These are phyloP conservation scores for Colletotrichum paranaense DNA, from an alignment of 2,329 filamentous ascomycete species.

Conservation along the genomic window DNA sequence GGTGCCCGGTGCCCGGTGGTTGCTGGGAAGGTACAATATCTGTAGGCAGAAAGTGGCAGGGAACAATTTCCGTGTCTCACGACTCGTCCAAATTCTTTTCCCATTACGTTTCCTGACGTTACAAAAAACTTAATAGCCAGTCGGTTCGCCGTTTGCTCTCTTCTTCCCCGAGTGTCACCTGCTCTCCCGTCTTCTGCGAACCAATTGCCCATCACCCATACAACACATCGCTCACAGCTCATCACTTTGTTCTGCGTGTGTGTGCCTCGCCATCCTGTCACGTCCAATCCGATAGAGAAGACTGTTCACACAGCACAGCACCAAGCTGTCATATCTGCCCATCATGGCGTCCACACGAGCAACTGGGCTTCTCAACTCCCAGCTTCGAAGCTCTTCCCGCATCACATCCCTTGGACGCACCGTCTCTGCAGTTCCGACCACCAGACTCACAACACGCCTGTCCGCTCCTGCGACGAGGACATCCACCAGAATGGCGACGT, in stretches of 20 bases:
- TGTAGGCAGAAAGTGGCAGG: neutral
- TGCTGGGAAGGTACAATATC: neutral
- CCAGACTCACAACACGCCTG: constrained; percentile 14
- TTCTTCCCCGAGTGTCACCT: neutral
- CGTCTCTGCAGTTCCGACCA: neutral
- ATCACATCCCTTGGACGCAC: constrained; percentile 22
- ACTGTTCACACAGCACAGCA: neutral
- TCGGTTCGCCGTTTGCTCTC: neutral
- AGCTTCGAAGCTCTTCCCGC: constrained; percentile 30
- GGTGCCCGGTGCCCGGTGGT: neutral
- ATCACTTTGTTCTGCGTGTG: neutral
- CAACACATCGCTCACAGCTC: neutral
- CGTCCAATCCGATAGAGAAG: neutral
- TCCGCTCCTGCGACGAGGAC: constrained; percentile 41
- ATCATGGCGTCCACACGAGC: constrained; percentile 32
- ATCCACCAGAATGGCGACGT: constrained; percentile 59
- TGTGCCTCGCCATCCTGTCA: neutral
- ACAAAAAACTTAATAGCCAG: constrained; percentile 25
- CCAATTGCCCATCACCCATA: neutral
- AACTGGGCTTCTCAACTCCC: constrained; percentile 31
- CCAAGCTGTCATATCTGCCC: neutral
- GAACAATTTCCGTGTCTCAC: constrained; percentile 22
- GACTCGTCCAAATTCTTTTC: constrained; percentile 9
- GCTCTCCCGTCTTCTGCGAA: neutral
- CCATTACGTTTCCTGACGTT: constrained; percentile 1